A percentile compares a stretch with the other conserved stretches of the same genome.
Evolutionary conservation across 768 basidiomycete species (phyloP).

Genomic region (Russula earlei): DNA sequence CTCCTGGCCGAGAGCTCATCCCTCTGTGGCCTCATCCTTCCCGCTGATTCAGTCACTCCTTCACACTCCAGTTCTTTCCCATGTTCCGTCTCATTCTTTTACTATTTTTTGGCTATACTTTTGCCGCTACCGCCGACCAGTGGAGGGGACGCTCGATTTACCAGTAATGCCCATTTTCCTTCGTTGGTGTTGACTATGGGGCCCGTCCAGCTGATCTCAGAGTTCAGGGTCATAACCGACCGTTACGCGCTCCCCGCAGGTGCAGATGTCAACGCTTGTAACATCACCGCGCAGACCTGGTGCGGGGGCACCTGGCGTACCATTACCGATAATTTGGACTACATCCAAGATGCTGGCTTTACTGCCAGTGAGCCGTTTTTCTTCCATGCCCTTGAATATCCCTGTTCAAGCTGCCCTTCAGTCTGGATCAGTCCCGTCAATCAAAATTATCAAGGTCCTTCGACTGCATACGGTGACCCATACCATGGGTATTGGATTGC

Average conservation of each 20-base stretch:
- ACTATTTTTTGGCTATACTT: constrained; percentile 26
- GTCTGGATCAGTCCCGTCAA: constrained; percentile 82
- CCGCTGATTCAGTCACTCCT: background rate
- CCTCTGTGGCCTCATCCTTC: background rate
- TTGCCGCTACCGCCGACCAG: constrained; percentile 58
- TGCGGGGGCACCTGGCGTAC: constrained; percentile 86
- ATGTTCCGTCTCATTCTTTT: constrained; percentile 13
- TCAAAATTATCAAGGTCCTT: constrained; percentile 65
- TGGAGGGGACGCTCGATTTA: constrained; percentile 76
- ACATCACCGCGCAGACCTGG: constrained; percentile 53
- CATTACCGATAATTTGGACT: constrained; percentile 70
- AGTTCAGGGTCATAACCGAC: constrained; percentile 54
- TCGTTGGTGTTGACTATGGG: background rate
- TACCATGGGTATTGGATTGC: constrained; percentile 85
- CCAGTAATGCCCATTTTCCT: constrained; percentile 38
- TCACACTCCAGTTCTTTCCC: background rate
- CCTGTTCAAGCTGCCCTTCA: constrained; percentile 20
- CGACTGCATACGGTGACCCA: constrained; percentile 66
- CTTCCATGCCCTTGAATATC: background rate
- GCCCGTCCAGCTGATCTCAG: background rate
- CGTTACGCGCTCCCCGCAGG: constrained; percentile 61
- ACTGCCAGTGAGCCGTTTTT: constrained; percentile 48
- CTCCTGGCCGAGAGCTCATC: constrained; percentile 5
- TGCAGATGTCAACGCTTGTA: constrained; percentile 44
- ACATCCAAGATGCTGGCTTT: constrained; percentile 75